Conservation (phyloP, 306 rosid species). For the Prosopis cineraria region DNA sequence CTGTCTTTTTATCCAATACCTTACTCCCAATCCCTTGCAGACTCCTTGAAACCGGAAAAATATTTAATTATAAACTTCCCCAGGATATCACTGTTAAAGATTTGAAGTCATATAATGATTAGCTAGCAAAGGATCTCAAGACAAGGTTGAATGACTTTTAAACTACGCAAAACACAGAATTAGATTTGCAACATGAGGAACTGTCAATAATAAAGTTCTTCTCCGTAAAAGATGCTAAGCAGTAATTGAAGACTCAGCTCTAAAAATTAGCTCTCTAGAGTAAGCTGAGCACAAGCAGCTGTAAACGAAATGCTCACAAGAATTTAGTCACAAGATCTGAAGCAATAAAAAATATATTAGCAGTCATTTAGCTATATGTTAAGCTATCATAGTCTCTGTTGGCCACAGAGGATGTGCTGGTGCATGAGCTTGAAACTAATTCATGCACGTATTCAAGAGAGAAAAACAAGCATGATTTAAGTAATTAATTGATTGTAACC, state of each 20-base stretch:
- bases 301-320: background rate
- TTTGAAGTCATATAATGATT: background rate
- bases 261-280: background rate
- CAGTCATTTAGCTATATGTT: background rate
- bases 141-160: constrained; percentile 3
- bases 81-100: background rate
- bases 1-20: background rate
- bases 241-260: background rate
- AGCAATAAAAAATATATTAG: background rate
- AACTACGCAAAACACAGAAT: background rate
- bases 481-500: constrained; percentile 47
- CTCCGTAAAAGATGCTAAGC: constrained; percentile 2
- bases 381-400: background rate
- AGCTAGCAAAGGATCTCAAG: background rate
- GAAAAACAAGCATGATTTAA: constrained; percentile 10
- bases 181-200: background rate
- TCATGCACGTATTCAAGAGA: background rate
- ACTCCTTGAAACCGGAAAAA: background rate
- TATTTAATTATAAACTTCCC: background rate
- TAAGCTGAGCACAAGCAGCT: background rate
- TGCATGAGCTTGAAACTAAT: background rate
- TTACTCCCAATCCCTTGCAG: background rate
- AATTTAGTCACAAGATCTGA: background rate
- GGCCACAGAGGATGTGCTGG: background rate
- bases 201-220: background rate